Base-by-base conservation (phyloP, 2,329 filamentous ascomycete species). In the Hawksworthiomyces lignivorus region DNA sequence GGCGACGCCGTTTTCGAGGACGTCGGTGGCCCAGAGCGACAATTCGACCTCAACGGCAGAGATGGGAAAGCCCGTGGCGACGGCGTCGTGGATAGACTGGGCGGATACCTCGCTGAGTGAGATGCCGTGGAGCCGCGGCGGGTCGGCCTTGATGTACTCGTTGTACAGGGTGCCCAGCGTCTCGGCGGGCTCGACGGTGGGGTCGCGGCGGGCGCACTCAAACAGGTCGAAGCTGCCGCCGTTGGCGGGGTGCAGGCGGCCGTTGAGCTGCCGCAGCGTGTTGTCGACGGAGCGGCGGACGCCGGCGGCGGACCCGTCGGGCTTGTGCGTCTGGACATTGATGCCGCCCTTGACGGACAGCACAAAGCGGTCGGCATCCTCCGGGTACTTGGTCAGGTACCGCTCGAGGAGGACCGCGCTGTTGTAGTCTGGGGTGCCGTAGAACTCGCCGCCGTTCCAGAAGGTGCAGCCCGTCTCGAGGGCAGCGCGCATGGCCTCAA, bases 381-480 rank as follows among this genome's bases (percentile, higher is more conserved):
- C 73, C 2, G 80, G 80, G 53, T 83, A 73, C 46, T 71, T 68
- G 26, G 66, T 67, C 52, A 84, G 82, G 61, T 84, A 84, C 19
- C 67, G 63, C 46, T 74, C 69, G 21, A 84, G 60, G 8, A 84
- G 61, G 20, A 73, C 70, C 48, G 80, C 57, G 4, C 68, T 63
- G 61, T 82, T 80, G 52, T 68, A 68, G 15, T 74, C 64, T 1
- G 70, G 68, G 0, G 65, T 62, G 31, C 80, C 80, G 60, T 85
- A 85, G 54, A 83, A 72, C 53, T 82, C 76, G 47, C 69, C 79
- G 28, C 66, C 77, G 51, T 81, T 82, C 77, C 78, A 83, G 44
- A 71, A 62, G 47, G 60, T 69, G 52, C 60, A 62, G 44, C 43
- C 64, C 11, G 55, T 54, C 21, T 58, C 48, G 14, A 79, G 55